Evolutionary conservation across 306 rosid species (phyloP).

Genomic region (Dryas octopetala): DNA sequence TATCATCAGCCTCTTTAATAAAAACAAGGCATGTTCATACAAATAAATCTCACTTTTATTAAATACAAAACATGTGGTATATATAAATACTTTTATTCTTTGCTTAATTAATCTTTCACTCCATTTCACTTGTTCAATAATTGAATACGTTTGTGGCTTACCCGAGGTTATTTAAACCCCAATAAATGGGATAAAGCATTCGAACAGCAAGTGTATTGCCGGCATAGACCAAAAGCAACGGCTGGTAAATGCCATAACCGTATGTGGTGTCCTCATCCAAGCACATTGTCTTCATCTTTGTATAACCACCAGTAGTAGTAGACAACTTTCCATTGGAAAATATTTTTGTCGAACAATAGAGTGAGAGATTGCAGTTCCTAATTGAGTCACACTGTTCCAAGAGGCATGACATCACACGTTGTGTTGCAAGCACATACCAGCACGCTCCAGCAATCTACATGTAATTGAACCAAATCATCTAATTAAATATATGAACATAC

Average conservation of each 20-base stretch:
- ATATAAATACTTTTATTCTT: no score
- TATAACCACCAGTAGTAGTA: background rate
- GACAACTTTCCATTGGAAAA: background rate
- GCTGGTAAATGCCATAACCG: constrained; percentile 35
- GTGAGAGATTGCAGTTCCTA: constrained; percentile 20
- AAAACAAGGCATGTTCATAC: no score
- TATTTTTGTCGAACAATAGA: constrained; percentile 22
- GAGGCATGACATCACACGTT: constrained; percentile 35
- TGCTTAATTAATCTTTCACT: no score
- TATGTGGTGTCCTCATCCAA: constrained; percentile 31
- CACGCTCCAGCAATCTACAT: constrained; percentile 32
- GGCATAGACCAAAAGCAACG: constrained; percentile 16
- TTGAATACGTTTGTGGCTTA: background rate
- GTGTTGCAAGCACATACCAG: constrained; percentile 38
- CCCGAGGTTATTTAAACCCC: constrained; percentile 43
- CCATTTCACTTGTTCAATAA: background rate
- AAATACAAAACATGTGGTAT: no score
- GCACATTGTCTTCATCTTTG: constrained; percentile 23
- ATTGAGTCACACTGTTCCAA: constrained; percentile 28
- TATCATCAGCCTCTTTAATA: no score
- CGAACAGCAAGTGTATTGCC: constrained; percentile 29
- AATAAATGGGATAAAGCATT: constrained; percentile 40
- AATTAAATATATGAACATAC: no score
- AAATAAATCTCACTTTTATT: no score
- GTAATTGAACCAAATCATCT: background rate